phyloP scores from a whole-genome alignment of 352 stramenopile species.

The Peronospora belbahrii region DNA sequence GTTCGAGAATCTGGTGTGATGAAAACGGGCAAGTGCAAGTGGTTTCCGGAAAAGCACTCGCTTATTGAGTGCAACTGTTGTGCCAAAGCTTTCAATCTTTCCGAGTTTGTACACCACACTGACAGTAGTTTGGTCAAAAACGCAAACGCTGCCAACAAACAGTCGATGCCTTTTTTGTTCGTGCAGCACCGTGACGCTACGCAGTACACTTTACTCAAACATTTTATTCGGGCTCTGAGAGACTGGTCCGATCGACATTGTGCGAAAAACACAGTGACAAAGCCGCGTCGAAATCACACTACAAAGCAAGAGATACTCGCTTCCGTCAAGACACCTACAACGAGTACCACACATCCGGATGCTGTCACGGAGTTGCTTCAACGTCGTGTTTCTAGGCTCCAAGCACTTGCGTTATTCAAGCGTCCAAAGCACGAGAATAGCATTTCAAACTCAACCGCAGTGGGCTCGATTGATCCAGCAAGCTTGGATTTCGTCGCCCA shows the following conservation, averaged over 20 bases:
- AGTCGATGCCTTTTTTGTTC: conserved; percentile 22
- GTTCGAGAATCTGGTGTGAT: conserved; percentile 12
- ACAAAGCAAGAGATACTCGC: conserved; percentile 2
- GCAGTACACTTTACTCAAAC: conserved; percentile 9
- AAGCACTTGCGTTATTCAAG: conserved; percentile 22
- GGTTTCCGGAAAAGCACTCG: conserved; percentile 6
- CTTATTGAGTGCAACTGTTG: conserved; percentile 19
- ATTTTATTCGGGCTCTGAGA: conserved; percentile 10
- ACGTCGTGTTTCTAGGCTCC: conserved; percentile 1
- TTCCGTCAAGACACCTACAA: background rate
- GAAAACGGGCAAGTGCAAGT: conserved; percentile 19
- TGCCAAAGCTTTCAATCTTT: conserved; percentile 2
- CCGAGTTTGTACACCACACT: conserved; percentile 20
- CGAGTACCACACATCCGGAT: background rate
- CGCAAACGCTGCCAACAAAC: conserved; percentile 8
- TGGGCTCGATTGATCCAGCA: background rate
- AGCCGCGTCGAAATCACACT: background rate
- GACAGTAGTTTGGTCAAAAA: conserved; percentile 15
- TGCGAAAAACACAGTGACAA: conserved; percentile 3
- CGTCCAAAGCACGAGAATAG: conserved; percentile 5
- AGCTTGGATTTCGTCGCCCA: conserved; percentile 16
- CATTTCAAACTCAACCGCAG: no score
- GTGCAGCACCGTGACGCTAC: conserved; percentile 17
- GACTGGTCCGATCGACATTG: conserved; percentile 6
- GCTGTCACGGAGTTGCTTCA: background rate